Conservation (phyloP, 306 rosid species). For the Trifolium pratense region DNA sequence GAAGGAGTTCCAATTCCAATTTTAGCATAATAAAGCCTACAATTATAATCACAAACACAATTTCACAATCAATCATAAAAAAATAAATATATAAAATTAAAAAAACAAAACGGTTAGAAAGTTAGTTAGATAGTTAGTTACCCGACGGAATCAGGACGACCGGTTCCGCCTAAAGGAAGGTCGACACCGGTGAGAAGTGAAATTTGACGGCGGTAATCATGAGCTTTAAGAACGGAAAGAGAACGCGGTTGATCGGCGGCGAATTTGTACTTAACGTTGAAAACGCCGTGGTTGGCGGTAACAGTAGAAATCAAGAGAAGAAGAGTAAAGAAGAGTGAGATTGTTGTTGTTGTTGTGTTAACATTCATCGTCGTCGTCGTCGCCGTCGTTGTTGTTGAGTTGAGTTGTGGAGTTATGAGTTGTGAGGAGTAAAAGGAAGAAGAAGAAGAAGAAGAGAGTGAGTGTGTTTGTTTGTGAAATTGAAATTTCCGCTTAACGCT, state of each 20-base stretch:
- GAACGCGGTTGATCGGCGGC: slow-evolving; percentile 76
- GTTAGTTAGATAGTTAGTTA: too few relatives aligned
- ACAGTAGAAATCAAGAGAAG: slow-evolving; percentile 34
- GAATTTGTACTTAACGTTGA: slow-evolving; percentile 83
- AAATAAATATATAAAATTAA: too few relatives aligned
- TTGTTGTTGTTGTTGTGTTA: slow-evolving; percentile 2
- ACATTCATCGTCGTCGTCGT: not conserved
- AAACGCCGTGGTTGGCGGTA: slow-evolving; percentile 61
- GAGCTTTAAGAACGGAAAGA: slow-evolving; percentile 74
- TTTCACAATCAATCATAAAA: not conserved
- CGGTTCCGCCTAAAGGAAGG: slow-evolving; percentile 88
- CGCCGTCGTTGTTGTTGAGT: not conserved
- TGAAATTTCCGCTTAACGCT: not conserved
- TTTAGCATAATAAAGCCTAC: slow-evolving; percentile 92
- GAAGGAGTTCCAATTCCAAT: slow-evolving; percentile 97
- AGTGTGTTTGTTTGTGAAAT: too few relatives aligned
- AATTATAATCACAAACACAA: slow-evolving; percentile 32
- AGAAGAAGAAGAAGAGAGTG: not conserved
- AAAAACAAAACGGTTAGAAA: too few relatives aligned
- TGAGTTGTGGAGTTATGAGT: not conserved
- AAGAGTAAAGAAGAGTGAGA: slow-evolving; percentile 1
- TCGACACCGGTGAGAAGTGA: slow-evolving; percentile 86
- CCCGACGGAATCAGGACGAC: slow-evolving; percentile 92
- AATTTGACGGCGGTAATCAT: slow-evolving; percentile 84
- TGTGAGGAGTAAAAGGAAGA: not conserved